Base-by-base conservation (phyloP, 441 rosid species). In the Populus trichocarpa region DNA sequence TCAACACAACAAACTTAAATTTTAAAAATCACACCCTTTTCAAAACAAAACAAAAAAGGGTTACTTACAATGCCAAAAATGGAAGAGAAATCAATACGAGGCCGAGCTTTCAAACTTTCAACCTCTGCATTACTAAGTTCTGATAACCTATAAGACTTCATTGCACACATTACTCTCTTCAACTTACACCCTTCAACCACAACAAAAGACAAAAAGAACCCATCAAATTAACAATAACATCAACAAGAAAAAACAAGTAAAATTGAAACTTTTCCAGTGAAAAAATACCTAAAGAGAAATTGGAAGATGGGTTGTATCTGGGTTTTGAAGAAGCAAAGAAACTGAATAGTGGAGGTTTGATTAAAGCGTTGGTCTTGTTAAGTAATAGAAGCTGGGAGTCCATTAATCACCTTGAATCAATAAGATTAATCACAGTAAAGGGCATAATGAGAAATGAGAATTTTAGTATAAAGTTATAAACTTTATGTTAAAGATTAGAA, bases 21-120 rank as follows among this genome's bases (percentile, higher is more conserved):
- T 30, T 30, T 3, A 50, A 30, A 64, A 14, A 22, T 4, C 64
- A 8, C 57, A 20, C 67, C 46, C 20, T 22, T 28, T 13, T 10
- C 18, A 32, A 22, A 32, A 66, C 67, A 70, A 12, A 30, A 30
- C 61, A 20, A 64, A n/a, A 22, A 35, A 75, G 59, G 73, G 87
- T 82, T 64, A 95, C 99, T 82, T 68, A 95, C 99, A 74, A 73
- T 75, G 74, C 72, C 74, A 61, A 90, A 96, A 79, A 93, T 93
- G 22, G 95, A 92, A 40, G 92, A 83, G 84, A 93, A 93, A 83
- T 95, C 96, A 42, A 93, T 92, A 25, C 92, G 95, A 81, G 99
- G 97, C 23, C 98, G 97, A 75, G 95, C 86, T 86, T 92, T 95
- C 69, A 95, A 76, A 80, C 82, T 84, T 8, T 91, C 85, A 68